These are phyloP conservation scores for Marasmius sp. DNA, from an alignment of 1,284 basidiomycete genomes.

Conservation along the genomic window DNA sequence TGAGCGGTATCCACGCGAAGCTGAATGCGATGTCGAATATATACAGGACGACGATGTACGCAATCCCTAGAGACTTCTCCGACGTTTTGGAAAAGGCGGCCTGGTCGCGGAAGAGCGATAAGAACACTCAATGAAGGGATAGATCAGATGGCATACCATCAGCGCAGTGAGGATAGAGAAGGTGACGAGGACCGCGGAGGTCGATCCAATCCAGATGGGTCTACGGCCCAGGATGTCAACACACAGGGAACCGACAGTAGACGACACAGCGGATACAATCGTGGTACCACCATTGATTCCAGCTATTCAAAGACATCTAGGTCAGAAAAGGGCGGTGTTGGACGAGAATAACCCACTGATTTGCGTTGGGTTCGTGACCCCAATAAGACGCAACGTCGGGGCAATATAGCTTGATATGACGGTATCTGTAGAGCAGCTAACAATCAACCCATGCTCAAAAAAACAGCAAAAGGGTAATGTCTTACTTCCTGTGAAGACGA, in stretches of 20 bases:
- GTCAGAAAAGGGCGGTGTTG: background rate
- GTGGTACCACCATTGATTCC: background rate
- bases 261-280: background rate
- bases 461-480: background rate
- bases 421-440: background rate
- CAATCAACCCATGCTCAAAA: background rate
- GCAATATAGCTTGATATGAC: background rate
- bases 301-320: background rate
- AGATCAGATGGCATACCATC: background rate
- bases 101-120: background rate
- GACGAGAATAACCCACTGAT: background rate
- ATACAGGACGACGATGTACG: background rate
- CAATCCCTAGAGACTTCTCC: background rate
- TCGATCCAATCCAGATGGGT: background rate
- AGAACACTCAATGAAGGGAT: background rate
- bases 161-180: background rate
- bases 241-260: background rate
- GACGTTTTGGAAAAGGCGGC: background rate
- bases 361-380: background rate
- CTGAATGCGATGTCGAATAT: background rate
- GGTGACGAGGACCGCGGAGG: background rate
- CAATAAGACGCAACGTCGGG: background rate
- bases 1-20: background rate
- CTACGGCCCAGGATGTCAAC: background rate
- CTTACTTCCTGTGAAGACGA: background rate